These are phyloP conservation scores for Vaccinium vitisidaea DNA, from an alignment of 148 eudicot genomes.

Conservation along the genomic window DNA sequence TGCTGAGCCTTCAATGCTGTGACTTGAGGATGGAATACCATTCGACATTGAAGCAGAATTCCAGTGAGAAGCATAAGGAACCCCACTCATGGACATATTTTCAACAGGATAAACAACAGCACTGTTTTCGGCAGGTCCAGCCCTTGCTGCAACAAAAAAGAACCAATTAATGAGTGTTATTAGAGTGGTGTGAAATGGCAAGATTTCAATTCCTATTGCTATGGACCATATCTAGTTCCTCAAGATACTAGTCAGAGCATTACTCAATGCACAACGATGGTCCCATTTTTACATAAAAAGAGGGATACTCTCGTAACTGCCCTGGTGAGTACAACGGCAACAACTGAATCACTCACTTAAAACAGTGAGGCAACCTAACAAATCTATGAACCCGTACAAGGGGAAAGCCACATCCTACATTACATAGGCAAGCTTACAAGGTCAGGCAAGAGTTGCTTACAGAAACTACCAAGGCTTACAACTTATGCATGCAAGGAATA, in stretches of 20 bases:
- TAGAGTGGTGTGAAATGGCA: not conserved
- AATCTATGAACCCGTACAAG: not conserved
- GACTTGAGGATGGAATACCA: conserved; percentile 45
- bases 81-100: conserved; percentile 48
- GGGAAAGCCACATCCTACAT: conserved; percentile 6
- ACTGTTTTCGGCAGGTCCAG: conserved; percentile 50
- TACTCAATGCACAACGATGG: not conserved
- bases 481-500: not conserved
- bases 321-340: not conserved
- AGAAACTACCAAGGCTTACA: not conserved
- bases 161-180: not conserved
- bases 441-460: not conserved
- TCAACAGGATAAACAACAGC: conserved; percentile 48
- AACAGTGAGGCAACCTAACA: conserved; percentile 12
- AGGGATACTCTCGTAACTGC: not conserved
- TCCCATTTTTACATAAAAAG: not conserved
- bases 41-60: conserved; percentile 42
- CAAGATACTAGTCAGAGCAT: not conserved
- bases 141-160: conserved; percentile 39
- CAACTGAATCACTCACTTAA: not conserved
- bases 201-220: not conserved
- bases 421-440: not conserved
- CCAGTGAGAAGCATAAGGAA: conserved; percentile 55
- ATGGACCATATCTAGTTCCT: conserved; percentile 7
- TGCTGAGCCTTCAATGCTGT: conserved; percentile 43